These are phyloP conservation scores for Cladosporium oxysporum DNA, from an alignment of 2,329 filamentous ascomycete species.

Conservation along the genomic window DNA sequence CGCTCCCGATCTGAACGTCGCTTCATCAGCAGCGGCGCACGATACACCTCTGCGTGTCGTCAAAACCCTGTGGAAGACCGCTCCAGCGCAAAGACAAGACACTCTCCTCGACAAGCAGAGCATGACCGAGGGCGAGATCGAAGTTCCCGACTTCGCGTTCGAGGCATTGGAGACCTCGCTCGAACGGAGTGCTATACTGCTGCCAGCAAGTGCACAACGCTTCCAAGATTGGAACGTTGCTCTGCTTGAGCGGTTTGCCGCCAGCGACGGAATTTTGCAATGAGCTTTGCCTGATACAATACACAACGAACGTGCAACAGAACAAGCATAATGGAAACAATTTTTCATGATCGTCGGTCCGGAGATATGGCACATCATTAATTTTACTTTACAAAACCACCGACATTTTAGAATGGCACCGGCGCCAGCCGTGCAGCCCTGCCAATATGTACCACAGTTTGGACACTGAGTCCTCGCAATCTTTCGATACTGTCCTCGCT, in stretches of 20 bases:
- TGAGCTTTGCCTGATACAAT: background rate
- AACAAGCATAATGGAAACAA: background rate
- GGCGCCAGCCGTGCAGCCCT: background rate
- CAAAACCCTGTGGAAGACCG: conserved; percentile 56
- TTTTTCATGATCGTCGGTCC: background rate
- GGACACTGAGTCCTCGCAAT: background rate
- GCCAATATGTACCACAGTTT: background rate
- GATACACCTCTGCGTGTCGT: conserved; percentile 51
- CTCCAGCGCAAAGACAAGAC: conserved; percentile 23
- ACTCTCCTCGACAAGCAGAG: conserved; percentile 18
- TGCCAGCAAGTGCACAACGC: conserved; percentile 58
- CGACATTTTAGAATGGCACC: background rate
- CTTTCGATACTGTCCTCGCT: background rate
- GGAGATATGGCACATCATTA: background rate
- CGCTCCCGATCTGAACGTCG: conserved; percentile 60
- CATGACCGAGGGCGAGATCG: conserved; percentile 33
- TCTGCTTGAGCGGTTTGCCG: conserved; percentile 58
- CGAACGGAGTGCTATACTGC: conserved; percentile 33
- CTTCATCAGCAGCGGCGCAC: conserved; percentile 43
- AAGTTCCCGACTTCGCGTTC: conserved; percentile 28
- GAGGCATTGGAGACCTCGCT: conserved; percentile 52
- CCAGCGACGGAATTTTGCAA: conserved; percentile 20
- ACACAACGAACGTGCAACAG: background rate
- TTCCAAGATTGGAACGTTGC: conserved; percentile 71
- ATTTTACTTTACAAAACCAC: background rate